These are phyloP conservation scores for Gigaspora rosea DNA, from an alignment of 192 early-diverging fungal species.

Conservation along the genomic window DNA sequence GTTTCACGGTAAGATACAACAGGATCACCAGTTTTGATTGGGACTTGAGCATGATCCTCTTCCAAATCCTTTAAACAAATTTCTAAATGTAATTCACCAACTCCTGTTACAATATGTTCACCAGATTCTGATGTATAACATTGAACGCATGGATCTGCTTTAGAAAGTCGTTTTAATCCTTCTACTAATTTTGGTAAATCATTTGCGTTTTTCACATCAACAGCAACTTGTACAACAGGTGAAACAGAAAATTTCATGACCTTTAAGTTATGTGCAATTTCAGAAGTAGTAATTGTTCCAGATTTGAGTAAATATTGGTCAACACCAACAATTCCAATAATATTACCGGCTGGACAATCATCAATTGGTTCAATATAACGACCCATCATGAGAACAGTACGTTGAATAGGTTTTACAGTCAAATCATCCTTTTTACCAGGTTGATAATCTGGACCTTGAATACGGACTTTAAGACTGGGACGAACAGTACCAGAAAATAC, in stretches of 20 bases:
- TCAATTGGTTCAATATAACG: conserved; percentile 96
- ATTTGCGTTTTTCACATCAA: conserved; percentile 96
- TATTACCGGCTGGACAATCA: conserved; percentile 99
- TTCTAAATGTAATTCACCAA: conserved; percentile 99
- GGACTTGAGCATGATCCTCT: conserved; percentile 97
- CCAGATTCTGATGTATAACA: conserved; percentile 87
- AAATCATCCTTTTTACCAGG: conserved; percentile 92
- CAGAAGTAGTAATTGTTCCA: conserved; percentile 79
- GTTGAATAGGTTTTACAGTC: conserved; percentile 95
- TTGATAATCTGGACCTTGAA: conserved; percentile 94
- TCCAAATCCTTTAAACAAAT: conserved; percentile 99
- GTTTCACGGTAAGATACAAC: conserved; percentile 97
- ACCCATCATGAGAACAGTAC: conserved; percentile 99
- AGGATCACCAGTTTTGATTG: conserved; percentile 88
- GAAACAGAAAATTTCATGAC: conserved; percentile 99
- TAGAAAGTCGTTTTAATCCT: conserved; percentile 99
- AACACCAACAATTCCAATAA: conserved; percentile 97
- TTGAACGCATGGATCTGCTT: conserved; percentile 97
- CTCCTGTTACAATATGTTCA: conserved; percentile 98
- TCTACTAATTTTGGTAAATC: conserved; percentile 99
- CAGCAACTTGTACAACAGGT: conserved; percentile 95
- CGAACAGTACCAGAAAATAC: conserved; percentile 98
- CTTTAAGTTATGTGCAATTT: conserved; percentile 95
- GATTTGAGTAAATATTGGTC: conserved; percentile 99
- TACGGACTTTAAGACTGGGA: conserved; percentile 98